phyloP scores from a whole-genome alignment of 2,329 filamentous ascomycete genomes.

The Myriosclerotinia scirpicola region DNA sequence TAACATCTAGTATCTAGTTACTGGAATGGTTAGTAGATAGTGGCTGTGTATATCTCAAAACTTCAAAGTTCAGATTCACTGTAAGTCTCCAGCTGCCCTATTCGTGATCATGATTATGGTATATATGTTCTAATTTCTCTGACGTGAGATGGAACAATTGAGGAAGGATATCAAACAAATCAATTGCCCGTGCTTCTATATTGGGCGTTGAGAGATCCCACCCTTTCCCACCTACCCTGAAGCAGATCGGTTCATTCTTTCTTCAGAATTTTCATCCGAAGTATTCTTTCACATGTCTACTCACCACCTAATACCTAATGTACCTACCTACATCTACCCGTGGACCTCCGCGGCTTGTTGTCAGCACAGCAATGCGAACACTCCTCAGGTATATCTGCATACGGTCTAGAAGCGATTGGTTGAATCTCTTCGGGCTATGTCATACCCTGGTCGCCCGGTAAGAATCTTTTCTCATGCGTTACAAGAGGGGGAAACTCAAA shows the following conservation, averaged over 20 bases:
- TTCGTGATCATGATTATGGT: neutral
- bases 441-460: constrained; percentile 10
- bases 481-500: constrained; percentile 15
- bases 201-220: constrained; percentile 12
- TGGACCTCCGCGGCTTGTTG: constrained; percentile 15
- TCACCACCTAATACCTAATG: neutral
- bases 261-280: constrained; percentile 21
- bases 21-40: neutral
- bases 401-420: constrained; percentile 11
- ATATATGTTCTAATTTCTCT: constrained; percentile 8
- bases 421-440: constrained; percentile 9
- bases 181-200: constrained; percentile 20
- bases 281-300: constrained; percentile 19
- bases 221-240: constrained; percentile 17
- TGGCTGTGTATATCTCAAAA: constrained; percentile 12
- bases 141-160: constrained; percentile 24
- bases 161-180: constrained; percentile 14
- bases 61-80: constrained; percentile 15
- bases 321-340: constrained; percentile 1
- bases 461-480: constrained; percentile 16
- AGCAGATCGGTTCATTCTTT: constrained; percentile 23
- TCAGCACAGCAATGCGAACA: constrained; percentile 11
- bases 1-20: neutral
- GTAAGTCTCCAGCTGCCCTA: constrained; percentile 14
- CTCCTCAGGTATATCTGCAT: constrained; percentile 20